Base-by-base conservation (phyloP, 306 rosid species). In the Vigna nakashimae region DNA sequence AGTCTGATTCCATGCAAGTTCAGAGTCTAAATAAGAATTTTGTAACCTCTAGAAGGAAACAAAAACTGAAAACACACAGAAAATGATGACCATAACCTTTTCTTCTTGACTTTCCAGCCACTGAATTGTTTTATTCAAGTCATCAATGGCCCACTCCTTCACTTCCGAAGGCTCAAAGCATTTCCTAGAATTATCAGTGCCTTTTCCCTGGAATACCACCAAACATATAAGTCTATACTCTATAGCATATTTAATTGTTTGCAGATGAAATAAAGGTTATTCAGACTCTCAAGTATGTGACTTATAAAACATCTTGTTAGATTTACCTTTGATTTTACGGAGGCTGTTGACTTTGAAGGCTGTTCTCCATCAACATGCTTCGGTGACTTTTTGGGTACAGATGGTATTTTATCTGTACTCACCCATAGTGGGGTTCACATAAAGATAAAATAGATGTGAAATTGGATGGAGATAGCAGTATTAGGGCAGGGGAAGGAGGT, bases 31-130 rank as follows among this genome's bases (percentile, higher is more conserved):
- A 30, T 30, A 65, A 81, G 38, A 64, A 69, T 20, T 53, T 38
- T 9, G 15, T 36, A 6, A 55, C 50, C 67, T 63, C 72, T 43
- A 75, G 71, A 64, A 42, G 74, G 42, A 38, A 75, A 67, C 60
- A 43, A 42, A 74, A 71, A 15, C 32, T n/a, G 12, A 43, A 78
- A 71, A 20, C 32, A 22, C 1, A 58, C 4, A 18, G 40, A 43
- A 69, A 56, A 64, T 62, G 79, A 75, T 79, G 56, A 82, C 71
- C 64, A 69, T 63, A 73, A 95, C 98, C 97, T 95, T 89, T 85
- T 92, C 98, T 82, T 95, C 98, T 86, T 91, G 98, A 85, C 87
- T 87, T 88, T 95, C 96, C 82, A 95, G 85, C 98, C 98, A 95
- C 53, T 84, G 84, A 73, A 91, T 79, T 12, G 97, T 95, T 69